A percentile compares a stretch with the other conserved stretches of the same genome.
Evolutionary conservation across 305 asterid species (phyloP).

Genomic region (Fraxinus albicans): DNA sequence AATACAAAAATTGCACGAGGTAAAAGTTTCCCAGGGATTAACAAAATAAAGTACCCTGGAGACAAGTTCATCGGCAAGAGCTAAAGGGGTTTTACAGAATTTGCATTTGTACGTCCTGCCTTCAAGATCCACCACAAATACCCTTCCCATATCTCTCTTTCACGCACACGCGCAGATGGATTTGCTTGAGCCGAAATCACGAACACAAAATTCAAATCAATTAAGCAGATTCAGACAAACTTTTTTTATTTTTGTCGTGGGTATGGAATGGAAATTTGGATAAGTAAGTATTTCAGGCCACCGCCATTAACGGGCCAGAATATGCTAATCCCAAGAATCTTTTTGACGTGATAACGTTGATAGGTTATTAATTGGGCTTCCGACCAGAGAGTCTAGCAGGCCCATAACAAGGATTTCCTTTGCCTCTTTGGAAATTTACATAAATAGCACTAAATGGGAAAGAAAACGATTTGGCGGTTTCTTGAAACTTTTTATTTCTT

Average conservation of each 20-base stretch:
- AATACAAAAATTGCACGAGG: neutral
- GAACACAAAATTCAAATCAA: neutral
- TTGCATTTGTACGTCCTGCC: constrained; percentile 78
- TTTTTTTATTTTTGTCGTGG: neutral
- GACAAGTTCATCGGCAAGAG: constrained; percentile 56
- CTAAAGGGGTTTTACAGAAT: constrained; percentile 72
- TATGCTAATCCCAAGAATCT: neutral
- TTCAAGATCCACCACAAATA: constrained; percentile 71
- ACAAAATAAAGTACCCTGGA: constrained; percentile 42
- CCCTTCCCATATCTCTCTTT: constrained; percentile 65
- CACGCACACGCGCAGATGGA: neutral
- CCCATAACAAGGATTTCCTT: neutral
- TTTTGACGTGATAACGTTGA: neutral
- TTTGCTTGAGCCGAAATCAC: neutral
- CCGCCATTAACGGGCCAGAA: neutral
- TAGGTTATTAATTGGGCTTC: neutral
- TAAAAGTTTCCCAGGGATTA: neutral
- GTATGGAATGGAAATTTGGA: neutral
- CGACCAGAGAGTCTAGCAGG: neutral
- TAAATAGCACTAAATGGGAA: neutral
- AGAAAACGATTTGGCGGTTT: neutral
- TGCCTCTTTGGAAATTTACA: neutral
- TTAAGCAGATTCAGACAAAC: neutral
- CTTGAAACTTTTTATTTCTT: neutral
- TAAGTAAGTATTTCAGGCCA: neutral